These are phyloP conservation scores for Arthrocladium fulminans DNA, from an alignment of 2,329 filamentous ascomycete genomes.

Conservation along the genomic window DNA sequence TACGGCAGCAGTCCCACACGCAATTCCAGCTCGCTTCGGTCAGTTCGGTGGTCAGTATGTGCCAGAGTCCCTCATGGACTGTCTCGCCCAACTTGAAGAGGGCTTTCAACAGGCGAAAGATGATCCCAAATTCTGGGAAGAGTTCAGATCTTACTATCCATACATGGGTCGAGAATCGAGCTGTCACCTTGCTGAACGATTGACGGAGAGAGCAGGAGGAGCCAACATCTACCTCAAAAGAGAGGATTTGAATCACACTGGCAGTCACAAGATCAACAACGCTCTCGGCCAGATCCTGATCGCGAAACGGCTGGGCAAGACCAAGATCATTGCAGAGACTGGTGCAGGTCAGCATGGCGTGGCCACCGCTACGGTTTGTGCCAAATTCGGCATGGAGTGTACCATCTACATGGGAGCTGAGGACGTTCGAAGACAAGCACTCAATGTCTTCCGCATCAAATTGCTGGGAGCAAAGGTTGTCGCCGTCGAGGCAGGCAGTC, in stretches of 20 bases:
- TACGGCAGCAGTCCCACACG: constrained; percentile 32
- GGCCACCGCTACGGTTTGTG: constrained; percentile 91
- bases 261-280: constrained; percentile 99
- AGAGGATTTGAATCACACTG: constrained; percentile 95
- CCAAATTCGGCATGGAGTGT: constrained; percentile 97
- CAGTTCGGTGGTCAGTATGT: constrained; percentile 97
- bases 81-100: constrained; percentile 76
- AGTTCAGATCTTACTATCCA: constrained; percentile 89
- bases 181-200: constrained; percentile 75
- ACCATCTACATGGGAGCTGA: constrained; percentile 98
- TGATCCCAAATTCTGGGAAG: constrained; percentile 91
- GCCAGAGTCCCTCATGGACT: constrained; percentile 96
- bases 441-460: constrained; percentile 98
- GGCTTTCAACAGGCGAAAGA: constrained; percentile 83
- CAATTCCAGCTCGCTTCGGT: constrained; percentile 79
- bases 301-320: constrained; percentile 81
- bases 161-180: constrained; percentile 95
- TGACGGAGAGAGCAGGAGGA: constrained; percentile 82
- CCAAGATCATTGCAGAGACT: constrained; percentile 93
- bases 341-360: constrained; percentile 97
- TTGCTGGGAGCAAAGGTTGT: constrained; percentile 87
- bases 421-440: constrained; percentile 87
- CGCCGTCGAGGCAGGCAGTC: constrained; percentile 81
- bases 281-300: constrained; percentile 87
- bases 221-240: constrained; percentile 97